Percentiles rank a stretch among this genome's conserved stretches.
phyloP scores from a whole-genome alignment of 2,329 filamentous ascomycete genomes.

The Emmonsiellopsis sp. region DNA sequence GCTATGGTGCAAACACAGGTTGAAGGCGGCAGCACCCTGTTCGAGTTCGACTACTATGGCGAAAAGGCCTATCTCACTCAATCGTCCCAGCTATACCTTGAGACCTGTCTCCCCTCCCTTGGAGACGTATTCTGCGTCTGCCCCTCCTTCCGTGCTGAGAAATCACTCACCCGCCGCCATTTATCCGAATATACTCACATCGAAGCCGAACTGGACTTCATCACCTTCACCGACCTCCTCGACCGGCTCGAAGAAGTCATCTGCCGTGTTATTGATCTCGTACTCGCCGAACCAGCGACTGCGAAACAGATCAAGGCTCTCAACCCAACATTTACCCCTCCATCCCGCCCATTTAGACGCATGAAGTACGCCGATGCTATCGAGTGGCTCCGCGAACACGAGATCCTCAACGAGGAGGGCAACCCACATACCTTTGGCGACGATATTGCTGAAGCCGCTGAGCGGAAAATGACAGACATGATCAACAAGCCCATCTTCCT shows the following conservation, averaged over 20 bases:
- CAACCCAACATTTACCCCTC: conserved; percentile 82
- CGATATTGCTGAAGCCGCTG: conserved; percentile 94
- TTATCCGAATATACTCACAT: conserved; percentile 95
- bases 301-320: conserved; percentile 68
- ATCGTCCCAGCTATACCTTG: conserved; percentile 93
- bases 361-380: conserved; percentile 96
- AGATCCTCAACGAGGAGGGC: conserved; percentile 88
- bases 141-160: conserved; percentile 97
- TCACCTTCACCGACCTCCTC: conserved; percentile 82
- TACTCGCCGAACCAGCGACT: conserved; percentile 63
- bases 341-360: conserved; percentile 77
- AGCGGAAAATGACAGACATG: conserved; percentile 92
- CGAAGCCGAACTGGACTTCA: conserved; percentile 93
- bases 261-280: conserved; percentile 72
- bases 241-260: conserved; percentile 78
- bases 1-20: conserved; percentile 92
- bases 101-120: conserved; percentile 82
- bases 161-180: conserved; percentile 87
- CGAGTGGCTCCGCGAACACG: conserved; percentile 80
- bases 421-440: conserved; percentile 87
- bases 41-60: conserved; percentile 80
- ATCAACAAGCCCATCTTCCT: conserved; percentile 94
- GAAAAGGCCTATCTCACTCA: conserved; percentile 91
- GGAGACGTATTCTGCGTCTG: conserved; percentile 97
- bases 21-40: conserved; percentile 85